Evolutionary conservation across 2,329 filamentous ascomycete species (phyloP).

Genomic region (Grosmannia huntii): DNA sequence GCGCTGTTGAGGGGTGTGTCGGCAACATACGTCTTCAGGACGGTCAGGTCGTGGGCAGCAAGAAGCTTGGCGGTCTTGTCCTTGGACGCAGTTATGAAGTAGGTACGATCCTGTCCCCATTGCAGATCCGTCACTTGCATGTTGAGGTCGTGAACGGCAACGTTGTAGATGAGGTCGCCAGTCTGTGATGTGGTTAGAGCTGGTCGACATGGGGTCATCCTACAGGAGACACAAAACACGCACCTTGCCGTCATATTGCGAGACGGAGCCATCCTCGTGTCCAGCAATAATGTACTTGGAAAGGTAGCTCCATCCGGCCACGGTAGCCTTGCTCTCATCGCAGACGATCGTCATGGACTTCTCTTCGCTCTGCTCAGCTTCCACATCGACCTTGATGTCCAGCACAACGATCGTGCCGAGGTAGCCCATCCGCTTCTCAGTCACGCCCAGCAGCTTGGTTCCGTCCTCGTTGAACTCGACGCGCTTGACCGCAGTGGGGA

Average conservation of each 20-base stretch:
- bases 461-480: slow-evolving; percentile 97
- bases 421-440: slow-evolving; percentile 96
- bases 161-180: slow-evolving; percentile 89
- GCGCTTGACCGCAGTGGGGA: slow-evolving; percentile 91
- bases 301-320: slow-evolving; percentile 91
- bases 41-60: slow-evolving; percentile 71
- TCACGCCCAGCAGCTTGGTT: slow-evolving; percentile 79
- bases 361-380: slow-evolving; percentile 76
- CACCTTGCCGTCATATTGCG: slow-evolving; percentile 73
- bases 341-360: slow-evolving; percentile 78
- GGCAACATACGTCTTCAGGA: slow-evolving; percentile 83
- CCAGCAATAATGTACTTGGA: slow-evolving; percentile 94
- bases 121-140: slow-evolving; percentile 82
- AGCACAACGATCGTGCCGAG: slow-evolving; percentile 88
- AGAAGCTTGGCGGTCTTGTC: slow-evolving; percentile 96
- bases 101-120: slow-evolving; percentile 86
- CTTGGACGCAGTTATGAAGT: slow-evolving; percentile 97
- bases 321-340: slow-evolving; percentile 91
- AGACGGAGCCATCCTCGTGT: slow-evolving; percentile 91
- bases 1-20: slow-evolving; percentile 97
- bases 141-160: slow-evolving; percentile 82
- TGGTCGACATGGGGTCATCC: not conserved
- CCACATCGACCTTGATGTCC: slow-evolving; percentile 72
- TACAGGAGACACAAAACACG: not conserved
- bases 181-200: slow-evolving; percentile 39